phyloP scores from a whole-genome alignment of 176 grass and related monocot genomes.

The Carex kokanica region DNA sequence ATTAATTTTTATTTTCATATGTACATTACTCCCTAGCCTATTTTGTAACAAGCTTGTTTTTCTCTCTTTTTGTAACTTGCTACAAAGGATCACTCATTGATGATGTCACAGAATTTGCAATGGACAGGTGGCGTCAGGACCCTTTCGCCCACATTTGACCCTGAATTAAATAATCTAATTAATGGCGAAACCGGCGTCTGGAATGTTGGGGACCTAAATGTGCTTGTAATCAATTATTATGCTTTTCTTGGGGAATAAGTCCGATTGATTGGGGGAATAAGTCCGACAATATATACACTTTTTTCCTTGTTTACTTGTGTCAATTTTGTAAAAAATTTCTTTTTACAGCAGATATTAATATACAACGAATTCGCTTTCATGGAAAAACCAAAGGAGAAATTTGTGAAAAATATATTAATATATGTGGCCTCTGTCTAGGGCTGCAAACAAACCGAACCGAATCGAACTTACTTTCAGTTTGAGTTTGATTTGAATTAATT shows the following conservation, averaged over 20 bases:
- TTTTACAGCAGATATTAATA: no score
- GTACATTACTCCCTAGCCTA: background rate
- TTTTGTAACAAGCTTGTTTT: background rate
- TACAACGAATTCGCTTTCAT: background rate
- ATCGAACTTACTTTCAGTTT: no score
- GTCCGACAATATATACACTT: background rate
- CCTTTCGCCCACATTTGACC: background rate
- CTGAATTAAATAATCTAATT: background rate
- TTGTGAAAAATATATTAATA: constrained; percentile 3
- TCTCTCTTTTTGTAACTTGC: background rate
- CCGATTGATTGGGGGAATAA: background rate
- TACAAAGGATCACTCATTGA: background rate
- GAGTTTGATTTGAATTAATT: no score
- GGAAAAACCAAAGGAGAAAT: background rate
- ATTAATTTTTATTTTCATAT: background rate
- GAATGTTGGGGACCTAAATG: background rate
- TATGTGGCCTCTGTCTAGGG: background rate
- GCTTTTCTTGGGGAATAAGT: constrained; percentile 18
- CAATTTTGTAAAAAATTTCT: background rate
- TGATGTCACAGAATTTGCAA: background rate
- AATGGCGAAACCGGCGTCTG: background rate
- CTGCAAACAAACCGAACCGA: no score
- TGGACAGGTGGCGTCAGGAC: background rate
- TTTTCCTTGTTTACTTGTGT: background rate
- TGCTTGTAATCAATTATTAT: background rate